These are phyloP conservation scores for Trypanosoma cruzi DNA, from an alignment of 208 protist species.

Conservation along the genomic window DNA sequence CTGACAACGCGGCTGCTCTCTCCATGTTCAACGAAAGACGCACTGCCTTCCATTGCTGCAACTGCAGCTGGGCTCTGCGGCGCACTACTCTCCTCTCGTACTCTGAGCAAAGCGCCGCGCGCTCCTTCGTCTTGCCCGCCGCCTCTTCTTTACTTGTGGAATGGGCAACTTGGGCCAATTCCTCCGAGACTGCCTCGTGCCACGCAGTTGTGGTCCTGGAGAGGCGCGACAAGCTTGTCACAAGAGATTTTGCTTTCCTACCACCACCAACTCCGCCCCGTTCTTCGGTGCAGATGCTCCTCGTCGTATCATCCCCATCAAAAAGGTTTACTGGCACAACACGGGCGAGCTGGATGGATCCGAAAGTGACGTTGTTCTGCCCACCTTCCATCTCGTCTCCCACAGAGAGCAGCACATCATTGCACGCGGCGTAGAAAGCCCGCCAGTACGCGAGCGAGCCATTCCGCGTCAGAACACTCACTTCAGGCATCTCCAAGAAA, in stretches of 20 bases:
- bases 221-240: constrained; percentile 37
- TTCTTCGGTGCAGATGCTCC: neutral
- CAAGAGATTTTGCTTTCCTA: neutral
- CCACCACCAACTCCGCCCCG: neutral
- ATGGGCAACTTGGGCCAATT: constrained; percentile 45
- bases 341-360: neutral
- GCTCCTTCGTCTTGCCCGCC: constrained; percentile 9
- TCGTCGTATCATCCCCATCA: neutral
- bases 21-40: constrained; percentile 50
- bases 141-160: constrained; percentile 34
- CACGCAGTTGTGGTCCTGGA: constrained; percentile 59
- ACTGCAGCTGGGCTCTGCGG: constrained; percentile 31
- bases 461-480: constrained; percentile 41
- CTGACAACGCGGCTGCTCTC: constrained; percentile 45
- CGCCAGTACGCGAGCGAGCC: constrained; percentile 55
- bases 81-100: constrained; percentile 39
- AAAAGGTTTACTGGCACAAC: neutral
- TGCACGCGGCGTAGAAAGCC: constrained; percentile 59
- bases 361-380: neutral
- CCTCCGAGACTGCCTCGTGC: constrained; percentile 69
- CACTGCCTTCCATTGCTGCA: constrained; percentile 63
- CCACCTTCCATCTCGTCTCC: constrained; percentile 27
- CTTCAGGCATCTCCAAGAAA: constrained; percentile 33
- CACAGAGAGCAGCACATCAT: constrained; percentile 47
- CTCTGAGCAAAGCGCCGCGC: constrained; percentile 32